These are phyloP conservation scores for Xylogone sp. DNA, from an alignment of 2,329 filamentous ascomycete species.

Conservation along the genomic window DNA sequence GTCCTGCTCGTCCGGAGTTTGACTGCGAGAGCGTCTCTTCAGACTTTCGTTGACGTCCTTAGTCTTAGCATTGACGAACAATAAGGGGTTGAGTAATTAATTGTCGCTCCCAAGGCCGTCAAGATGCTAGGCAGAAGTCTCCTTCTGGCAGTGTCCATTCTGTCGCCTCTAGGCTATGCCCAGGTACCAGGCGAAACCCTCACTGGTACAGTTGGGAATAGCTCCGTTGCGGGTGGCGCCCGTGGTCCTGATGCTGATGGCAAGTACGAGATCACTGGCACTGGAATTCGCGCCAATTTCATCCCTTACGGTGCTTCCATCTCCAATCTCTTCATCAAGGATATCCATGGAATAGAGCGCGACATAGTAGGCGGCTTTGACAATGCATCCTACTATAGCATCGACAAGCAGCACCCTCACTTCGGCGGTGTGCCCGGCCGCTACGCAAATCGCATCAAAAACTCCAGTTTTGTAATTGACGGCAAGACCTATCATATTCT, in stretches of 20 bases:
- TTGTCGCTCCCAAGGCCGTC: conserved; percentile 1
- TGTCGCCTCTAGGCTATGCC: conserved; percentile 7
- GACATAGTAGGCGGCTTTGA: conserved; percentile 74
- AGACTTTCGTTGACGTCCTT: background rate
- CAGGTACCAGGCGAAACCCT: conserved; percentile 16
- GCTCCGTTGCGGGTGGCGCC: conserved; percentile 17
- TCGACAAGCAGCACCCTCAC: conserved; percentile 64
- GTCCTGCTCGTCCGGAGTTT: background rate
- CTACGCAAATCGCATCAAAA: conserved; percentile 79
- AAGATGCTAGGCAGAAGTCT: conserved; percentile 16
- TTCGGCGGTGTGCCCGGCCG: conserved; percentile 70
- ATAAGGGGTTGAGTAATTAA: background rate
- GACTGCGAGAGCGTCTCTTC: background rate
- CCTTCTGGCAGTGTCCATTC: conserved; percentile 9
- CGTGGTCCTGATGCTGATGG: conserved; percentile 51
- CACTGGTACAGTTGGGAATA: conserved; percentile 22
- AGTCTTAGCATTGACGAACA: no score
- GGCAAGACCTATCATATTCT: conserved; percentile 54
- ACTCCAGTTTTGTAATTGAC: conserved; percentile 68
- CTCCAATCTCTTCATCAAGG: conserved; percentile 66
- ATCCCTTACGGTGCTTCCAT: conserved; percentile 73
- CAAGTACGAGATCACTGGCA: conserved; percentile 69
- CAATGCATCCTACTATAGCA: conserved; percentile 66
- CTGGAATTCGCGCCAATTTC: conserved; percentile 64
- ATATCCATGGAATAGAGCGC: conserved; percentile 63